These are phyloP conservation scores for Agaricales sp. DNA, from an alignment of 1,284 basidiomycete genomes.

Conservation along the genomic window DNA sequence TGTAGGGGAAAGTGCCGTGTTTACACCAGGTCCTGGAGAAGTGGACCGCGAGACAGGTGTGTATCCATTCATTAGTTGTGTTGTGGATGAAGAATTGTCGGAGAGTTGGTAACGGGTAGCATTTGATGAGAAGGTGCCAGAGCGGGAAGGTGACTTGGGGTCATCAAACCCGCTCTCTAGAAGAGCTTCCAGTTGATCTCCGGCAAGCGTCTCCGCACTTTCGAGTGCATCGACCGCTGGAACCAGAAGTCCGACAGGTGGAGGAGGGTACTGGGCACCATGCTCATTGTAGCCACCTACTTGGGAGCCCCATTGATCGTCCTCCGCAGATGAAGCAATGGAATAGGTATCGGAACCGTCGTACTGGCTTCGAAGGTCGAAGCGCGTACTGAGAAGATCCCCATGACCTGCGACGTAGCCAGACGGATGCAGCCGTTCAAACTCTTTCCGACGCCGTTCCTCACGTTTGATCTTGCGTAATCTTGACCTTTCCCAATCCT, in stretches of 20 bases:
- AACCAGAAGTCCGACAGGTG: conserved; percentile 60
- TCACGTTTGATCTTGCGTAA: conserved; percentile 87
- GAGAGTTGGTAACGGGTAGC: conserved; percentile 51
- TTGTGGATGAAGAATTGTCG: conserved; percentile 33
- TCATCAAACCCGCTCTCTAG: conserved; percentile 84
- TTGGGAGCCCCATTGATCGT: conserved; percentile 87
- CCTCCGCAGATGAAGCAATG: conserved; percentile 70
- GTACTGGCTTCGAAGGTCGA: conserved; percentile 49
- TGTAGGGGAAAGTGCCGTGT: conserved; percentile 36
- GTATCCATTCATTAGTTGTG: conserved; percentile 41
- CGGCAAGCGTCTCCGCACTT: conserved; percentile 56
- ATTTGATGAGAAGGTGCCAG: conserved; percentile 10
- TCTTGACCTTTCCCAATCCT: conserved; percentile 98
- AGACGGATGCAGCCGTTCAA: conserved; percentile 64
- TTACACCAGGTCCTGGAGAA: conserved; percentile 29
- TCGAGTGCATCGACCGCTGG: conserved; percentile 31
- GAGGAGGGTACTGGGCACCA: conserved; percentile 67
- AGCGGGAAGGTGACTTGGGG: conserved; percentile 28
- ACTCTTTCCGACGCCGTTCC: conserved; percentile 72
- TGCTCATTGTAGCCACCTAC: conserved; percentile 87
- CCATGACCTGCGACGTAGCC: conserved; percentile 57
- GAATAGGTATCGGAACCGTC: conserved; percentile 72
- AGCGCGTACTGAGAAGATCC: conserved; percentile 44
- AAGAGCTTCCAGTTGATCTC: conserved; percentile 79
- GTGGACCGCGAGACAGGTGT: conserved; percentile 40